phyloP scores from a whole-genome alignment of 2,329 filamentous ascomycete species.

The Chaetomium sp. region DNA sequence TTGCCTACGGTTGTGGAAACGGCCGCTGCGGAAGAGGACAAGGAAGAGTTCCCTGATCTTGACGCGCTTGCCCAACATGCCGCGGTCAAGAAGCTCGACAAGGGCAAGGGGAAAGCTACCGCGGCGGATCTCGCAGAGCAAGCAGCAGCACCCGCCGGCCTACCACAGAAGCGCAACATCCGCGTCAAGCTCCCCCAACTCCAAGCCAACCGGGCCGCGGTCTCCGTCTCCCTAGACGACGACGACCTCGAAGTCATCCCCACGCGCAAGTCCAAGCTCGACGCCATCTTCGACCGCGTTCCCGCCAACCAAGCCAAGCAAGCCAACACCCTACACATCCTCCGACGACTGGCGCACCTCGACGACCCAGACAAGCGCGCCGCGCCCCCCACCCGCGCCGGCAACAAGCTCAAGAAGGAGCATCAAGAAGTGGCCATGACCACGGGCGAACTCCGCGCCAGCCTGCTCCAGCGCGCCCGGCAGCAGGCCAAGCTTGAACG shows the following conservation, averaged over 20 bases:
- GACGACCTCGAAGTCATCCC: constrained; percentile 56
- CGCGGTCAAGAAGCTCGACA: constrained; percentile 36
- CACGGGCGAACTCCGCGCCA: constrained; percentile 59
- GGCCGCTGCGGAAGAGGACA: constrained; percentile 24
- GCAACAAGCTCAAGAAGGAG: constrained; percentile 33
- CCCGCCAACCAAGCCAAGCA: constrained; percentile 59
- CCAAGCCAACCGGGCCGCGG: constrained; percentile 31
- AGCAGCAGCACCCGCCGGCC: constrained; percentile 7
- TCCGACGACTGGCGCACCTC: constrained; percentile 70
- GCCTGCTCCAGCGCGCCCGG: constrained; percentile 64
- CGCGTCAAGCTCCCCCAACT: constrained; percentile 43
- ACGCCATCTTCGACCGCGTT: constrained; percentile 63
- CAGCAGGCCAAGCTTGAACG: constrained; percentile 74
- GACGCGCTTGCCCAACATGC: constrained; percentile 31
- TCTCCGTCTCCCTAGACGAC: constrained; percentile 33
- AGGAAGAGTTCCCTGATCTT: constrained; percentile 33
- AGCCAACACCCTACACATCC: constrained; percentile 54
- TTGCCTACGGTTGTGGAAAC: constrained; percentile 17
- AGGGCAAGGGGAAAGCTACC: constrained; percentile 55
- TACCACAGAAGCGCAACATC: constrained; percentile 39
- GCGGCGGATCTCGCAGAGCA: constrained; percentile 27
- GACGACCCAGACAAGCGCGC: constrained; percentile 53
- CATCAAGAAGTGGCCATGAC: constrained; percentile 50
- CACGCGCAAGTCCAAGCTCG: constrained; percentile 45
- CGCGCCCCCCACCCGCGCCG: constrained; percentile 23